These are phyloP conservation scores for Echites panduratus DNA, from an alignment of 257 asterid species.

Conservation along the genomic window DNA sequence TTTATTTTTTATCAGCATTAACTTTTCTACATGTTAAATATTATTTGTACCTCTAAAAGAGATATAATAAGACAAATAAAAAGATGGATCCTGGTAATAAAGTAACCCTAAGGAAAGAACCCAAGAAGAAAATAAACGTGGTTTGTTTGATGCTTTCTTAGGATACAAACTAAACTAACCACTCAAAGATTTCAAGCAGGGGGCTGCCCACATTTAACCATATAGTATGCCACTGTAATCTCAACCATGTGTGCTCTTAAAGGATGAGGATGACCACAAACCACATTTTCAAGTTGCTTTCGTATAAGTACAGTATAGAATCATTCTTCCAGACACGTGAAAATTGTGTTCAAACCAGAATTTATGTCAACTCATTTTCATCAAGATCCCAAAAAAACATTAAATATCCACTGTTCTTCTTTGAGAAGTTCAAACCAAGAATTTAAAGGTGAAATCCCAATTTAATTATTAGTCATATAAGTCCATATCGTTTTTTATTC, in stretches of 20 bases:
- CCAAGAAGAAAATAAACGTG: background rate
- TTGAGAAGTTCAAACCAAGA: no score
- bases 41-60: no score
- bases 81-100: background rate
- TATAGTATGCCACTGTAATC: background rate
- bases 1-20: no score
- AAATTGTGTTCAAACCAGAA: background rate
- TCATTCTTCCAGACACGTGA: slow-evolving; percentile 8
- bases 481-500: no score
- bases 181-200: background rate
- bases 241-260: background rate
- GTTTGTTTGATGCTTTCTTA: background rate
- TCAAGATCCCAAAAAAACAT: background rate
- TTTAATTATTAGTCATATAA: no score
- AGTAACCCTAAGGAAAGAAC: background rate
- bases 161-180: background rate
- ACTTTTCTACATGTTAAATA: no score
- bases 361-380: background rate
- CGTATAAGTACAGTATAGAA: background rate
- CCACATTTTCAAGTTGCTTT: background rate
- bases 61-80: background rate
- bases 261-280: slow-evolving; percentile 6
- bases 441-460: no score
- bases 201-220: slow-evolving; percentile 2
- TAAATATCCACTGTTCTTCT: slow-evolving; percentile 2